A percentile compares a stretch with the other conserved stretches of the same genome.
These are phyloP conservation scores for Fallopia convolvulus DNA, from an alignment of 148 eudicot species.

Conservation along the genomic window DNA sequence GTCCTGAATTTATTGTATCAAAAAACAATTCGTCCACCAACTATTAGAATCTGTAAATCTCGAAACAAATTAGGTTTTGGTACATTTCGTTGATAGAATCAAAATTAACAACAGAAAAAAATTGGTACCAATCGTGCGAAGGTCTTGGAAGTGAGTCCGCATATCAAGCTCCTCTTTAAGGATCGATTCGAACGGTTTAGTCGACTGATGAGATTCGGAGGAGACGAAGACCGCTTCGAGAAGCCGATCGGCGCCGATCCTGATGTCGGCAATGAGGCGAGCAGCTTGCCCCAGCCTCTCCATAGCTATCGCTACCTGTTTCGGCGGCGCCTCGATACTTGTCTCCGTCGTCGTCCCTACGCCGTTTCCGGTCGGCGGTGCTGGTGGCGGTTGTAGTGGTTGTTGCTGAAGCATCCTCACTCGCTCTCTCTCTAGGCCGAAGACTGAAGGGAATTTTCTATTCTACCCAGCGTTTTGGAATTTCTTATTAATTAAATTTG, in stretches of 20 bases:
- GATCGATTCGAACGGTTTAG: constrained; percentile 45
- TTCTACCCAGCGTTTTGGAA: no score
- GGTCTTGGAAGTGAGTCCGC: constrained; percentile 58
- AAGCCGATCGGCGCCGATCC: constrained; percentile 87
- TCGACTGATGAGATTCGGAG: constrained; percentile 36
- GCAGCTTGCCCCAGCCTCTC: constrained; percentile 76
- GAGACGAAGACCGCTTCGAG: constrained; percentile 65
- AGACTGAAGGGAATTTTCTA: background rate
- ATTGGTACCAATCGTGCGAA: constrained; percentile 53
- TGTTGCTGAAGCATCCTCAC: constrained; percentile 12
- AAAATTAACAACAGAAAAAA: background rate
- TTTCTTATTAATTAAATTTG: no score
- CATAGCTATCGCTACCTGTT: constrained; percentile 89
- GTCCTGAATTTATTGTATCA: constrained; percentile 36
- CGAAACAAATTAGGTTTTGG: background rate
- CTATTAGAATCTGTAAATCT: no score
- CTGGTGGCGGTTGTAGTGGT: constrained; percentile 16
- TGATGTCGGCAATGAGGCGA: constrained; percentile 73
- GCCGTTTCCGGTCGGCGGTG: constrained; percentile 12
- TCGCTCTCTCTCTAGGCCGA: background rate
- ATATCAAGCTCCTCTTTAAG: constrained; percentile 55
- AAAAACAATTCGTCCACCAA: background rate
- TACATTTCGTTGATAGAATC: background rate
- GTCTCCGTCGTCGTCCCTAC: constrained; percentile 13
- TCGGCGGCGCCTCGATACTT: constrained; percentile 74